phyloP scores from a whole-genome alignment of 805 yeast genomes.

The Isabelozyma rhagii region DNA sequence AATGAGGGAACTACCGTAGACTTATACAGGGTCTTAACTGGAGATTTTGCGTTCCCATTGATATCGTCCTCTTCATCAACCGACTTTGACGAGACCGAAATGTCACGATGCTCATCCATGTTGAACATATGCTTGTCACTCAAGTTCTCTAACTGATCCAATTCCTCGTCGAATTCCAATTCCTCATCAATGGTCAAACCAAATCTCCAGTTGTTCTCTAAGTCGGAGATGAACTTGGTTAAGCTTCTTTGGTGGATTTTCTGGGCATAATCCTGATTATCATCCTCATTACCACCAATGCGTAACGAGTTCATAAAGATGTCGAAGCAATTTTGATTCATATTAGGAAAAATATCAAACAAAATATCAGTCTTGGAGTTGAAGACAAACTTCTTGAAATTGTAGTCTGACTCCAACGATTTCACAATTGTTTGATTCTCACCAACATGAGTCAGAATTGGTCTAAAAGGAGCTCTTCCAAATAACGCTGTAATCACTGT shows the following conservation, averaged over 20 bases:
- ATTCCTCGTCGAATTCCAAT: constrained; percentile 12
- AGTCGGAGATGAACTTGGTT: constrained; percentile 26
- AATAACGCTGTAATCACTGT: constrained; percentile 48
- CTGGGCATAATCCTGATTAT: constrained; percentile 13
- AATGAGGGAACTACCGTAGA: constrained; percentile 20
- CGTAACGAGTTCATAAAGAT: constrained; percentile 40
- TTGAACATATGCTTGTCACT: constrained; percentile 28
- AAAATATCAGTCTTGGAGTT: constrained; percentile 36
- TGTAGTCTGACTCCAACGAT: constrained; percentile 30
- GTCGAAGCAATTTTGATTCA: constrained; percentile 40
- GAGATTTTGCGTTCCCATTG: not conserved
- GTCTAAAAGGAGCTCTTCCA: constrained; percentile 53
- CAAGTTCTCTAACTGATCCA: constrained; percentile 2
- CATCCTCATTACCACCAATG: constrained; percentile 35
- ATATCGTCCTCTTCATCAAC: not conserved
- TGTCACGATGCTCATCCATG: constrained; percentile 25
- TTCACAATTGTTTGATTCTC: constrained; percentile 7
- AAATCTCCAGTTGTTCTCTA: constrained; percentile 25
- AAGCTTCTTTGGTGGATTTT: constrained; percentile 32
- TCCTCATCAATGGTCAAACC: constrained; percentile 51
- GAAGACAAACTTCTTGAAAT: constrained; percentile 42
- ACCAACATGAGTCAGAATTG: constrained; percentile 9
- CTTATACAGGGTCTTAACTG: not conserved
- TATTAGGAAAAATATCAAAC: constrained; percentile 47
- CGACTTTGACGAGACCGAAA: not conserved